Evolutionary conservation across 306 rosid species (phyloP).

Genomic region (Clitoria ternatea): DNA sequence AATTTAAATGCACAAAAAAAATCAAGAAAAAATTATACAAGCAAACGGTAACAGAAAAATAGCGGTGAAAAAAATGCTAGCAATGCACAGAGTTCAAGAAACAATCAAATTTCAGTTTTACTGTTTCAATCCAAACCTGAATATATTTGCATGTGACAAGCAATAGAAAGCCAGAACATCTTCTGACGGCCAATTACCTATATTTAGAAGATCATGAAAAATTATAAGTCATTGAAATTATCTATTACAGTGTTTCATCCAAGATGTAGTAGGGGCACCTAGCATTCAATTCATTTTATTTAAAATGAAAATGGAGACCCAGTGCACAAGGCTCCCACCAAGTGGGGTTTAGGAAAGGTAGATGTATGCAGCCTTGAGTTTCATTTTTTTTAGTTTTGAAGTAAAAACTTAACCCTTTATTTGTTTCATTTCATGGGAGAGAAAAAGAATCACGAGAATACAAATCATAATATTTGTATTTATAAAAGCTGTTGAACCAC

Average conservation of each 20-base stretch:
- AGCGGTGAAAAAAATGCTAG: conserved; percentile 16
- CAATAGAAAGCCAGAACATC: conserved; percentile 89
- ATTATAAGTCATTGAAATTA: background rate
- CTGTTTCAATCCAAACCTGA: conserved; percentile 81
- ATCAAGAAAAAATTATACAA: conserved; percentile 3
- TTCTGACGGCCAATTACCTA: conserved; percentile 99
- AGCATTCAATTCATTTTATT: background rate
- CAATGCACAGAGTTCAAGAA: conserved; percentile 10
- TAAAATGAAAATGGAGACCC: background rate
- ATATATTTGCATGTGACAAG: conserved; percentile 52
- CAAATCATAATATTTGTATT: no score
- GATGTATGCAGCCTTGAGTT: background rate
- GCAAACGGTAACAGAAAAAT: conserved; percentile 10
- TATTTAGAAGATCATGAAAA: background rate
- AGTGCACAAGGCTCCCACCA: background rate
- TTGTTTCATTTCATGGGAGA: no score
- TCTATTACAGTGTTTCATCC: background rate
- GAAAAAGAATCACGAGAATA: no score
- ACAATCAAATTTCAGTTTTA: background rate
- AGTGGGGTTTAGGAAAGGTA: background rate
- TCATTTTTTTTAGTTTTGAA: no score
- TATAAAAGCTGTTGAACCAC: no score
- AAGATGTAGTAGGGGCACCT: conserved; percentile 5
- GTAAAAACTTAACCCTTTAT: no score
- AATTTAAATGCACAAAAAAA: background rate